phyloP scores from a whole-genome alignment of 208 protist species.

The Leishmania tarentolae region DNA sequence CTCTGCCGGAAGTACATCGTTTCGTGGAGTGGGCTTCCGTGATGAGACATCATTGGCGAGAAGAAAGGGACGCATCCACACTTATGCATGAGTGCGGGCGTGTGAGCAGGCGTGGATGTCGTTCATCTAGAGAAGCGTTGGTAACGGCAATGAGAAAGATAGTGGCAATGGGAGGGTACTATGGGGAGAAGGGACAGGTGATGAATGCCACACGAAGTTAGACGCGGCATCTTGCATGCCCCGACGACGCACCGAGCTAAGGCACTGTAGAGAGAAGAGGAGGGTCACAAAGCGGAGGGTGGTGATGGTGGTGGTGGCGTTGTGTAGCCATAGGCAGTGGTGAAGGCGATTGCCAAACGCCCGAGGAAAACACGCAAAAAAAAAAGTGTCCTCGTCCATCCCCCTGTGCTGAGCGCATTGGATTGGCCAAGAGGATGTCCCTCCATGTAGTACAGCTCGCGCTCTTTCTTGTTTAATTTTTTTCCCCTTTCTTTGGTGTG shows the following conservation, averaged over 20 bases:
- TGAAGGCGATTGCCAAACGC: not conserved
- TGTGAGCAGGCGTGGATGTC: not conserved
- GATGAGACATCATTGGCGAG: not conserved
- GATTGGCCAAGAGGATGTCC: not conserved
- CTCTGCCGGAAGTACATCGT: not conserved
- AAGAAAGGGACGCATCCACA: not conserved
- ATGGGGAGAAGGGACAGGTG: too few species aligned
- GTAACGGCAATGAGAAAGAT: not conserved
- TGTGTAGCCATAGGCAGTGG: not conserved
- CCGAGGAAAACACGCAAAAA: not conserved
- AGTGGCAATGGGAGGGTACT: not conserved
- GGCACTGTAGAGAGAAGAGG: not conserved
- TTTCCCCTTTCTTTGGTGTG: not conserved
- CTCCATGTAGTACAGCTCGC: not conserved
- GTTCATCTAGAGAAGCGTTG: not conserved
- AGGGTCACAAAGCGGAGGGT: too few species aligned
- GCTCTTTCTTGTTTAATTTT: not conserved
- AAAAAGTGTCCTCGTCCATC: not conserved
- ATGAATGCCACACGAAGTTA: not conserved
- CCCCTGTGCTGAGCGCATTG: not conserved
- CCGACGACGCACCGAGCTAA: not conserved
- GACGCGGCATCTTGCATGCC: too few species aligned
- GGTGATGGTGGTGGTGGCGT: not conserved
- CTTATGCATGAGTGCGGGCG: not conserved
- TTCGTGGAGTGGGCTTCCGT: not conserved